These are phyloP conservation scores for Artemisia argyi DNA, from an alignment of 129 eudicot genomes.

Conservation along the genomic window DNA sequence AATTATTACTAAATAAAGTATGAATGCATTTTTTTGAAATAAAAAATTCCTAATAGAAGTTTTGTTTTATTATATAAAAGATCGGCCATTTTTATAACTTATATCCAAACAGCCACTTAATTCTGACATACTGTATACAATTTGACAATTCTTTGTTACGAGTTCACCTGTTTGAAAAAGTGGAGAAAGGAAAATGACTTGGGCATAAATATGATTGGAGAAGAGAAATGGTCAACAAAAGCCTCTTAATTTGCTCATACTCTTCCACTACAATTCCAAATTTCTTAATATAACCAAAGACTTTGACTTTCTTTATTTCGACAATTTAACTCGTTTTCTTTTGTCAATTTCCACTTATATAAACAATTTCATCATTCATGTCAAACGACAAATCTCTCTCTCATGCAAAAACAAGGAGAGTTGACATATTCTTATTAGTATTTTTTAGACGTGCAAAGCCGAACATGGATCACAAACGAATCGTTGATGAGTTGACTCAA, in stretches of 20 bases:
- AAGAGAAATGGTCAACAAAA: conserved; percentile 22
- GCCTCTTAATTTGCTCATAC: neutral
- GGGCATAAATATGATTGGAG: conserved; percentile 12
- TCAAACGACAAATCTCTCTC: conserved; percentile 11
- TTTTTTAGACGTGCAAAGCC: neutral
- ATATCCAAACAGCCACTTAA: no score
- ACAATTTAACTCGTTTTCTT: conserved; percentile 34
- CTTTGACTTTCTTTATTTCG: conserved; percentile 19
- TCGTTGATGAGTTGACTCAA: conserved; percentile 54
- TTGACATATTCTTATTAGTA: neutral
- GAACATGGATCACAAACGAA: conserved; percentile 26
- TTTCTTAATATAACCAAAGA: conserved; percentile 3
- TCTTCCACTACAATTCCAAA: conserved; percentile 10
- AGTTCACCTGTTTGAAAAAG: neutral
- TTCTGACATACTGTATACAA: no score
- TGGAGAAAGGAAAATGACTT: neutral
- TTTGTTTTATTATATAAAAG: no score
- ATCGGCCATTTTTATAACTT: no score
- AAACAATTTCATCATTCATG: neutral
- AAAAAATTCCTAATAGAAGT: no score
- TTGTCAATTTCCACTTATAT: conserved; percentile 30
- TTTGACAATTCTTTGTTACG: no score
- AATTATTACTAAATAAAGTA: no score
- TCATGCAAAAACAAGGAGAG: conserved; percentile 1
- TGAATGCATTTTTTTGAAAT: no score